Percentiles rank a stretch among this genome's conserved stretches.
phyloP scores from a whole-genome alignment of 2,329 filamentous ascomycete species.

The Hypoxylon sp. region DNA sequence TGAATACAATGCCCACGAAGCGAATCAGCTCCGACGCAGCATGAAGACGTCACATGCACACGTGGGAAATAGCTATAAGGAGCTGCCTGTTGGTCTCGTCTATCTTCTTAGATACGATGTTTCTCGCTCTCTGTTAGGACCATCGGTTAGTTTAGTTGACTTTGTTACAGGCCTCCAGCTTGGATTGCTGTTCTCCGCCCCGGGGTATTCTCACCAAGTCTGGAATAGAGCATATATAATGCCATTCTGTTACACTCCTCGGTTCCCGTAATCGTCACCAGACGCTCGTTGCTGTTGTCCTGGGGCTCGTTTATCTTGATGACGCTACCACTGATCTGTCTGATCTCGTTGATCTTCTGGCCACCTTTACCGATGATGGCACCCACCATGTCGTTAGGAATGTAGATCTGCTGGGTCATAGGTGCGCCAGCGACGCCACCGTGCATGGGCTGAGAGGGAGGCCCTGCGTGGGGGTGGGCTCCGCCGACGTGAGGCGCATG shows the following conservation, averaged over 20 bases:
- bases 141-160: constrained; percentile 39
- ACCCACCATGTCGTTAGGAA: constrained; percentile 99
- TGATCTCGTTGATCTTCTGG: constrained; percentile 99
- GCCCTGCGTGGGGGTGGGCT: constrained; percentile 70
- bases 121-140: constrained; percentile 44
- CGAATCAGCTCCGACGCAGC: constrained; percentile 12
- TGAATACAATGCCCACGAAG: constrained; percentile 31
- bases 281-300: constrained; percentile 96
- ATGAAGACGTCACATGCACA: constrained; percentile 18
- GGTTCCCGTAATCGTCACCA: constrained; percentile 97
- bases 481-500: constrained; percentile 68
- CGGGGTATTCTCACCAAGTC: constrained; percentile 76
- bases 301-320: constrained; percentile 99
- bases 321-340: constrained; percentile 94
- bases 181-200: constrained; percentile 4
- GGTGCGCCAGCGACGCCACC: constrained; percentile 78
- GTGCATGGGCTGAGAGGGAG: constrained; percentile 78
- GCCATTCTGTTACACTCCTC: constrained; percentile 99
- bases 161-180: neutral
- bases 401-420: constrained; percentile 97
- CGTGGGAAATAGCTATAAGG: constrained; percentile 15
- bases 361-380: constrained; percentile 99
- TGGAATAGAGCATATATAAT: constrained; percentile 98
- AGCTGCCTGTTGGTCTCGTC: constrained; percentile 32
- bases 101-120: constrained; percentile 42